Evolutionary conservation across 2,329 filamentous ascomycete genomes (phyloP).

Genomic region (Ophiostoma australiae): DNA sequence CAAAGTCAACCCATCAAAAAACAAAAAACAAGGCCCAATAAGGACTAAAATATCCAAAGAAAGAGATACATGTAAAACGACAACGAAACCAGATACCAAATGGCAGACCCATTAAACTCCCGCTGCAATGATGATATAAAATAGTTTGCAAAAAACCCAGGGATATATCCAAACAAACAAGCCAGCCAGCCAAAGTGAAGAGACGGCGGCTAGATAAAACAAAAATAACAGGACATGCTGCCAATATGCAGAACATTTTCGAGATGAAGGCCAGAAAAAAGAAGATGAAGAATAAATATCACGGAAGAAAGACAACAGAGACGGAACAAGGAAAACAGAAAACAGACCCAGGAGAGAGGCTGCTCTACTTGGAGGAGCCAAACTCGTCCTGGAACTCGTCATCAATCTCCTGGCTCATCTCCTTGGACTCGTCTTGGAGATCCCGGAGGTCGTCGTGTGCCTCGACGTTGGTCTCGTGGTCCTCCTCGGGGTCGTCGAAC

Average conservation of each 20-base stretch:
- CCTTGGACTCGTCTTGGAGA: neutral
- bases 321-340: neutral
- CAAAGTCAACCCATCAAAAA: neutral
- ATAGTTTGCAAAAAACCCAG: neutral
- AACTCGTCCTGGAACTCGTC: constrained; percentile 9
- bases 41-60: too few species aligned
- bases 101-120: neutral
- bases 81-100: neutral
- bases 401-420: neutral
- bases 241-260: too few species aligned
- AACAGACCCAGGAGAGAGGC: neutral
- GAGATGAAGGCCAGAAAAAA: neutral
- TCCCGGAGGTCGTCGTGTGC: neutral
- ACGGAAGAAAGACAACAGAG: neutral
- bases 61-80: neutral
- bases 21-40: too few species aligned
- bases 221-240: neutral
- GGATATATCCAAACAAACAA: neutral
- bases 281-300: neutral
- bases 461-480: neutral
- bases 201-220: neutral
- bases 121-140: neutral
- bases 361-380: neutral
- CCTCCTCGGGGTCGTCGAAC: constrained; percentile 11
- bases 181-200: too few species aligned